phyloP scores from a whole-genome alignment of 345 rosid species.

The Melaleuca alternifolia region DNA sequence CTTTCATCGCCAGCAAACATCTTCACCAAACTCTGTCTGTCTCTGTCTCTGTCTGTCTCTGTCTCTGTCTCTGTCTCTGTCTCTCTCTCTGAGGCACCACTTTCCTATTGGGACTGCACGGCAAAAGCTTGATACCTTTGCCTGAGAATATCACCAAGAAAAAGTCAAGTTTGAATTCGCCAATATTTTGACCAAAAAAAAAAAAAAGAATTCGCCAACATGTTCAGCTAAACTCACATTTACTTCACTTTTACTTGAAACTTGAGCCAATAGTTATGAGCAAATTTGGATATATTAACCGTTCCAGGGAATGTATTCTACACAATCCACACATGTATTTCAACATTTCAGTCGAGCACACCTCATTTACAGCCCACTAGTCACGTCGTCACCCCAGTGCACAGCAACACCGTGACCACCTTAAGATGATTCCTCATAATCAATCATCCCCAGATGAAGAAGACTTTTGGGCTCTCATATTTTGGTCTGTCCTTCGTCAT shows the following conservation, averaged over 20 bases:
- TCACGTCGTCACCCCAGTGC: too few species aligned
- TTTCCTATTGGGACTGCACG: background rate
- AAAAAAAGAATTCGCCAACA: background rate
- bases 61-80: too few species aligned
- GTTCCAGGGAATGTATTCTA: too few species aligned
- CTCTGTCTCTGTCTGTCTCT: too few species aligned
- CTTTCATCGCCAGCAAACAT: background rate
- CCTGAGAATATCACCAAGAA: background rate
- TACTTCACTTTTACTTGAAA: too few species aligned
- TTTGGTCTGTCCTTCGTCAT: background rate
- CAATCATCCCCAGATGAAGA: background rate
- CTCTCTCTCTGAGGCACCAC: background rate
- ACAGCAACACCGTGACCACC: background rate
- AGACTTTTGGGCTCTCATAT: background rate
- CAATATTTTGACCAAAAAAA: too few species aligned
- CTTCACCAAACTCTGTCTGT: background rate
- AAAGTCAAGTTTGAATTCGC: background rate
- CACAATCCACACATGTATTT: too few species aligned
- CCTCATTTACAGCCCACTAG: too few species aligned
- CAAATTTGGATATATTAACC: too few species aligned
- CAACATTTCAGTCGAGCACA: too few species aligned
- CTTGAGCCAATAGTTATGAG: too few species aligned
- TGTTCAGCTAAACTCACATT: background rate
- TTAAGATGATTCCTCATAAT: background rate
- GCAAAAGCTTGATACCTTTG: background rate